Percentiles rank a stretch among this genome's conserved stretches.
These are phyloP conservation scores for Gossypium ekmanianum DNA, from an alignment of 345 rosid genomes.

Conservation along the genomic window DNA sequence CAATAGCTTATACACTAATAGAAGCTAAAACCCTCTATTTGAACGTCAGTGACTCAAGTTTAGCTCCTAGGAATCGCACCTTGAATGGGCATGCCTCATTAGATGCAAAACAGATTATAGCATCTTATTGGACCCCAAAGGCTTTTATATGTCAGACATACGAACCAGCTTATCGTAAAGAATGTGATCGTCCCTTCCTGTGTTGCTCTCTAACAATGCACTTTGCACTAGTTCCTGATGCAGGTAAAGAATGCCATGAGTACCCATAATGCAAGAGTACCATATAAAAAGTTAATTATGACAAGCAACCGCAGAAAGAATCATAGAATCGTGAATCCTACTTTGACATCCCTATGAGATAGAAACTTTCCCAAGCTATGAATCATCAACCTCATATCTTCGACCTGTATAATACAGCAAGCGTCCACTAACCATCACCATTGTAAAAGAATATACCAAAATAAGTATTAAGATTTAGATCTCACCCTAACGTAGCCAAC, in stretches of 20 bases:
- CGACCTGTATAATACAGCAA: slow-evolving; percentile 52
- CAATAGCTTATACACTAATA: no score
- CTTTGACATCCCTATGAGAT: slow-evolving; percentile 89
- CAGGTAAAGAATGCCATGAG: neutral
- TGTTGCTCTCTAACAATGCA: slow-evolving; percentile 87
- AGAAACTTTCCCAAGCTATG: slow-evolving; percentile 85
- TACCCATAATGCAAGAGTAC: neutral
- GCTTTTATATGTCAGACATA: slow-evolving; percentile 33
- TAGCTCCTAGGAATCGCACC: no score
- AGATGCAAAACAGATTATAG: neutral
- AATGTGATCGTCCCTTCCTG: slow-evolving; percentile 91
- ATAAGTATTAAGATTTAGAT: neutral
- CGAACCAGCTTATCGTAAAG: slow-evolving; percentile 73
- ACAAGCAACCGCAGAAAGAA: slow-evolving; percentile 46
- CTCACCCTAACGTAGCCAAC: slow-evolving; percentile 80
- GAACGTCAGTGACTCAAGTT: no score
- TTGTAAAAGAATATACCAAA: neutral
- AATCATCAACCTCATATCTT: slow-evolving; percentile 82
- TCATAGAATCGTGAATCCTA: slow-evolving; percentile 35
- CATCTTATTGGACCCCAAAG: neutral
- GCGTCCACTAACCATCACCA: neutral
- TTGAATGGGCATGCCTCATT: neutral
- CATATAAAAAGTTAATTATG: neutral
- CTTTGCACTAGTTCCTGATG: slow-evolving; percentile 88
- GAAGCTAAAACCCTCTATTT: no score